These are phyloP conservation scores for Radiomyces spectabilis DNA, from an alignment of 192 early-diverging fungal species.

Conservation along the genomic window DNA sequence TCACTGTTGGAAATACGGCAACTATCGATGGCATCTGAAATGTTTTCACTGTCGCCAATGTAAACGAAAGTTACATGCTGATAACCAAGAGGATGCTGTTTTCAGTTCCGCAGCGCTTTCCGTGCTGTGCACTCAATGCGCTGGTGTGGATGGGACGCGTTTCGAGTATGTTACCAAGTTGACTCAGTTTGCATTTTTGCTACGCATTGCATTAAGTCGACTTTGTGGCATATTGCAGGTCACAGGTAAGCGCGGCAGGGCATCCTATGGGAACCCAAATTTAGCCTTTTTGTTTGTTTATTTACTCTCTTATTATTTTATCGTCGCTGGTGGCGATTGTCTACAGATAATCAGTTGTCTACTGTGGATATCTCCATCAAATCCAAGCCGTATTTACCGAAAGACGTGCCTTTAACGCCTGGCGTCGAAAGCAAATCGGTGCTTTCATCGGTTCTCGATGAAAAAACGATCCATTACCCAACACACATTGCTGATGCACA, in stretches of 20 bases:
- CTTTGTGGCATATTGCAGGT: constrained; percentile 65
- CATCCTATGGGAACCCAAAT: not conserved
- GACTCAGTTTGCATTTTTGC: constrained; percentile 85
- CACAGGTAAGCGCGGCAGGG: constrained; percentile 8
- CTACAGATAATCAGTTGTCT: constrained; percentile 13
- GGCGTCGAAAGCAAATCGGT: constrained; percentile 1
- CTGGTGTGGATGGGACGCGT: constrained; percentile 17
- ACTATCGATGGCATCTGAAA: constrained; percentile 73
- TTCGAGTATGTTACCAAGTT: constrained; percentile 78
- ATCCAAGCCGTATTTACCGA: not conserved
- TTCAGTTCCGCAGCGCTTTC: constrained; percentile 2
- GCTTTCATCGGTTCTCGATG: not conserved
- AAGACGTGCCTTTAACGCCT: not conserved
- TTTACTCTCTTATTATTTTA: not conserved
- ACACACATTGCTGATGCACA: constrained; percentile 6
- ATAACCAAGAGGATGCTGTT: constrained; percentile 8
- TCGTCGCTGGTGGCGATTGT: not conserved
- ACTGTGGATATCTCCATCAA: constrained; percentile 15
- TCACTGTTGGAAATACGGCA: constrained; percentile 67
- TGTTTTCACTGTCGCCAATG: constrained; percentile 82
- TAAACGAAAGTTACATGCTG: constrained; percentile 28
- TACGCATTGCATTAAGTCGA: constrained; percentile 76
- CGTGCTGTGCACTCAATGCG: constrained; percentile 12
- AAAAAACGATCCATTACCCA: constrained; percentile 7
- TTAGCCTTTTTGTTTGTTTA: not conserved